Evolutionary conservation across 306 rosid species (phyloP), one percentile per base, ranked within the genome.

Genomic region (Trifolium repens): DNA sequence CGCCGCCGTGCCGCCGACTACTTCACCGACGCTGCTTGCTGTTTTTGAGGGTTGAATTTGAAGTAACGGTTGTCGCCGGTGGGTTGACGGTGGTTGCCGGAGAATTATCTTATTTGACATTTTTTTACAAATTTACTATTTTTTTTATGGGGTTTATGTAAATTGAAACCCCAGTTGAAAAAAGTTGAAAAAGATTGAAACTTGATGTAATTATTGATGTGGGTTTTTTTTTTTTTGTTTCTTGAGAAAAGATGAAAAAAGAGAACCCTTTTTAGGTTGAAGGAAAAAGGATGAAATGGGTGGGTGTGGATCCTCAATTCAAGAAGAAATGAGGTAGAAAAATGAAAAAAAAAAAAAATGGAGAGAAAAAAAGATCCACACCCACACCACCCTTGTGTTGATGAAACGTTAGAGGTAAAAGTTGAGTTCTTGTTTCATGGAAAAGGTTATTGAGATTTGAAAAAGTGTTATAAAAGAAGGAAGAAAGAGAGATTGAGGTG

Each of bases 1-100:
- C 5, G 98, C 98, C 34, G 96, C 35, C 11, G 97, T 86, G 1
- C 89, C 81, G 0, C 99, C 99, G 9, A 89, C 88, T 0, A 92
- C 85, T 83, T 94, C 99, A 0, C 93, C 94, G 2, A 86, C 57
- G 0, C 85, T 75, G 16, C 22, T 37, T 22, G 44, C 59, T 3
- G 75, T 4, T 27, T 57, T 10, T 0, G 79, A 10, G 4, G 86
- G 58, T 19, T 69, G 78, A 53, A 43, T 55, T 34, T 77, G 17
- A 14, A 67, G 71, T 7, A 81, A 78, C 40, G 89, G 79, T 0
- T 89, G 87, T 15, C 80, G 85, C 30, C 85, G 87, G 22, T 86
- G 80, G 66, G 35, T n/a, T 17, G 87, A 35, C 24, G 75, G 19
- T 2, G 80, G 17, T 37, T 74, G 53, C 22, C 86, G 88, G 9